Base-by-base conservation (phyloP, 176 grass and related monocot species). In the Urochloa ruziziensis region DNA sequence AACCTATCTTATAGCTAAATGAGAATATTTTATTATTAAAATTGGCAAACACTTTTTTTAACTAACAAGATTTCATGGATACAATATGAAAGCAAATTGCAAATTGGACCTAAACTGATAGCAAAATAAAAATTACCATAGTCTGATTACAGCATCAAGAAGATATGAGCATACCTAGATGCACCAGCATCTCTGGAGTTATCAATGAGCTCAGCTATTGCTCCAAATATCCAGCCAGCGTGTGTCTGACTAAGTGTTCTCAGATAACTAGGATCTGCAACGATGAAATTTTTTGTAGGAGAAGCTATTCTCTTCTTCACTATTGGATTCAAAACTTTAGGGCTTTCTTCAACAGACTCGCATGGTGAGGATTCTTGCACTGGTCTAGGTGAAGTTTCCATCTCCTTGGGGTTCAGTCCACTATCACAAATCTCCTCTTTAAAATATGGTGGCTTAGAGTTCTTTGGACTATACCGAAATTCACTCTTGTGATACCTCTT, bases 151-250 rank as follows among this genome's bases (percentile, higher is more conserved):
- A 63, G 37, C 46, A 90, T 17, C 30, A 30, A 36, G 36, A 91
- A 83, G 47, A 23, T 21, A 91, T 23, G 54, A 36, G 39, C 48
- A 42, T 90, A 97, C 94, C 94, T 89, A 51, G 83, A 86, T 62
- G 94, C 88, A 65, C 80, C 85, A 56, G 94, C 94, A 88, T 97
- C 94, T 83, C 85, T 90, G 47, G 94, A 97, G 79, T 97, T 94
- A 69, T 97, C 94, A 67, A 97, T 87, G 61, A 97, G 88, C 88
- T 97, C 94, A 73, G 94, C 92, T 82, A 97, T 81, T 70, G 90
- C 94, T 75, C 94, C 94, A 89, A 97, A 97, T 35, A 97, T 92
- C 94, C 94, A 97, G 40, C 87, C 71, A 68, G 89, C 94, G 87
- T 92, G 94, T 80, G 92, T 87, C 73, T 97, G 92, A 75, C 94